Conservation (phyloP, 805 yeast species). For the Candida corydali region DNA sequence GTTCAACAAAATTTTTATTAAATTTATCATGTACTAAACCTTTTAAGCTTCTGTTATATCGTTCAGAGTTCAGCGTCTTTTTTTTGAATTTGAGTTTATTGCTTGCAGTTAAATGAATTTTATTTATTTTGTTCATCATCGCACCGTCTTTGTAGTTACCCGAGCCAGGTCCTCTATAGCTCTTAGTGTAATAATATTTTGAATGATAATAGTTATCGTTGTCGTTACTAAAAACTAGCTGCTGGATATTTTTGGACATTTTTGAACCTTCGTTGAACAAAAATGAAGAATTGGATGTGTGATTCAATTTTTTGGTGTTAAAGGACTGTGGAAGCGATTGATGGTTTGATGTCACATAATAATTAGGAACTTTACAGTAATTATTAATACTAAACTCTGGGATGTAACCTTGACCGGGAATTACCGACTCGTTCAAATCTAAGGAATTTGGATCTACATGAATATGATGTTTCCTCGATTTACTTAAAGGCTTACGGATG, state of each 20-base stretch:
- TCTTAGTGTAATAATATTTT: conserved; percentile 37
- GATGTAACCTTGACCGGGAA: conserved; percentile 43
- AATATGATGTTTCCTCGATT: conserved; percentile 20
- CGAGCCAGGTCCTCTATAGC: conserved; percentile 42
- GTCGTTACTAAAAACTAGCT: conserved; percentile 31
- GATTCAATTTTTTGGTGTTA: conserved; percentile 14
- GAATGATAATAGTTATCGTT: conserved; percentile 30
- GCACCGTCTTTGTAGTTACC: conserved; percentile 45
- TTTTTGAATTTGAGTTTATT: conserved; percentile 6
- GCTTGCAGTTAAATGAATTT: conserved; percentile 24
- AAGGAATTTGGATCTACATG: conserved; percentile 35
- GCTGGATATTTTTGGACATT: conserved; percentile 32
- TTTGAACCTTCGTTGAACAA: conserved; percentile 22
- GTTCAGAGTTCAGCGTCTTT: conserved; percentile 5
- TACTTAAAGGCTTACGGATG: conserved; percentile 14
- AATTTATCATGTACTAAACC: conserved; percentile 35
- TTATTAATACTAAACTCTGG: conserved; percentile 39
- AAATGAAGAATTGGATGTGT: conserved; percentile 17
- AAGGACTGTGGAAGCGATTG: conserved; percentile 12
- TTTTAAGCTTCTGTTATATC: conserved; percentile 25
- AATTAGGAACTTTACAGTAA: conserved; percentile 40
- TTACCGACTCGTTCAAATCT: conserved; percentile 35
- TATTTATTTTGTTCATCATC: conserved; percentile 35
- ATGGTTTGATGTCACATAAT: conserved; percentile 30
- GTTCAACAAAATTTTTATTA: conserved; percentile 26